Base-by-base conservation (phyloP, 768 basidiomycete species). In the Jaapia argillacea region DNA sequence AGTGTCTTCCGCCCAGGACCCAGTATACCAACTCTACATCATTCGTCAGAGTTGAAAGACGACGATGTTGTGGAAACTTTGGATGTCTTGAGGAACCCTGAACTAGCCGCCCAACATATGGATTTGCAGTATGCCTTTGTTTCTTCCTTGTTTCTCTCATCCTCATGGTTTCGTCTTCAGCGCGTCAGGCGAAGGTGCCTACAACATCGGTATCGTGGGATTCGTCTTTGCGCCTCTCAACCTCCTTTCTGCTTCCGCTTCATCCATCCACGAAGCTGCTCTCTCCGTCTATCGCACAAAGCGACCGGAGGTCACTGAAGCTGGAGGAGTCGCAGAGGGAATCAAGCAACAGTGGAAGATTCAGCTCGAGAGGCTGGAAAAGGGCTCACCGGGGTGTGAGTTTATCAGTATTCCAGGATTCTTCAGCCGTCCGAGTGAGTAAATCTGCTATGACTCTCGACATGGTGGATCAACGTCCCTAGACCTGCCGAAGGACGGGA, bases 271-370 rank as follows among this genome's bases (percentile, higher is more conserved):
- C 39, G 36, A 41, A 44, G 55, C 35, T 43, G 60, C 44, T 0
- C 10, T 10, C 10, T 10, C 31, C 10, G 16, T 10, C 10, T n/a
- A n/a, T n/a, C n/a, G n/a, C n/a, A n/a, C n/a, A n/a, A n/a, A n/a
- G n/a, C n/a, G n/a, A n/a, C n/a, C n/a, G n/a, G n/a, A n/a, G n/a
- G 43, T 54, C 38, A 54, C 60, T 6, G 52, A 56, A 20, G 54
- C 51, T 12, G 47, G 57, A 26, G 48, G 45, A 21, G 51, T 48
- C 41, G 51, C 49, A 6, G 48, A 48, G 2, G 67, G 65, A 0
- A 40, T 68, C 2, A 45, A 46, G 12, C 68, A 70, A 43, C 72
- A 73, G 48, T 61, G 65, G 28, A 55, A 64, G 25, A 48, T 71
- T 6, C 64, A 64, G 43, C 45, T 71, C 6, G 56, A 58, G 7